A percentile compares a stretch with the other conserved stretches of the same genome.
phyloP scores from a whole-genome alignment of 805 yeast genomes.

The Saturnispora kantuleensis region DNA sequence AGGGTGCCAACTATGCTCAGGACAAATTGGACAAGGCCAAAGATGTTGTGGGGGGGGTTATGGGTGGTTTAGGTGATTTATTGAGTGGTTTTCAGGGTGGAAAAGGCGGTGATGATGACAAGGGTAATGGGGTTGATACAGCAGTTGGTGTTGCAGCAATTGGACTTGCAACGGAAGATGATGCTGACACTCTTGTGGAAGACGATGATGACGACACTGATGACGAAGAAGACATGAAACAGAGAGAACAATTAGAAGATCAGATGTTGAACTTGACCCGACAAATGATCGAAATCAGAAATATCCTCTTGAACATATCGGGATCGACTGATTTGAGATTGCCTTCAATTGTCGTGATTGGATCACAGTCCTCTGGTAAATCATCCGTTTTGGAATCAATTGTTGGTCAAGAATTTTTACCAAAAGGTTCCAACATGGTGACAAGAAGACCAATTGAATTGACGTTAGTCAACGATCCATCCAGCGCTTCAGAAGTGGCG shows the following conservation, averaged over 20 bases:
- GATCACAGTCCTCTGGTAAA: slow-evolving; percentile 96
- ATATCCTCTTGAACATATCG: slow-evolving; percentile 66
- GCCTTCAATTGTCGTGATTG: slow-evolving; percentile 94
- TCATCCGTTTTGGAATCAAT: slow-evolving; percentile 92
- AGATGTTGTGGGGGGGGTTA: slow-evolving; percentile 49
- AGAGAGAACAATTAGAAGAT: slow-evolving; percentile 51
- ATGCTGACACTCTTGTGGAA: slow-evolving; percentile 35
- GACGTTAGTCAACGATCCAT: slow-evolving; percentile 83
- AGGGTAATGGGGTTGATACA: slow-evolving; percentile 15
- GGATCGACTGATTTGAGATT: slow-evolving; percentile 63
- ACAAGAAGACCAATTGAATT: slow-evolving; percentile 95
- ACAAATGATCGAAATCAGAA: slow-evolving; percentile 94
- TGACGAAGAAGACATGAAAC: slow-evolving; percentile 36
- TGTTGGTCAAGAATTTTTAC: slow-evolving; percentile 96
- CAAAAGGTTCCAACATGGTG: slow-evolving; percentile 97
- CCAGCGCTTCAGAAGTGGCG: slow-evolving; percentile 68
- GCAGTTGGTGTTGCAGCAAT: slow-evolving; percentile 37
- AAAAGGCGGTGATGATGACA: slow-evolving; percentile 8
- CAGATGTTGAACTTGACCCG: slow-evolving; percentile 85
- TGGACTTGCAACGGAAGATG: slow-evolving; percentile 30
- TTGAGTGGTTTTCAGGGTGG: slow-evolving; percentile 15
- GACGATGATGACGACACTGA: slow-evolving; percentile 34
- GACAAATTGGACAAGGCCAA: slow-evolving; percentile 55
- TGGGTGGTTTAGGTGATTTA: slow-evolving; percentile 33
- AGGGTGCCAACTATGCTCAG: slow-evolving; percentile 62